A percentile compares a stretch with the other conserved stretches of the same genome.
Evolutionary conservation across 2,329 filamentous ascomycete genomes (phyloP).

Genomic region (Hymenoscyphus salicellus): DNA sequence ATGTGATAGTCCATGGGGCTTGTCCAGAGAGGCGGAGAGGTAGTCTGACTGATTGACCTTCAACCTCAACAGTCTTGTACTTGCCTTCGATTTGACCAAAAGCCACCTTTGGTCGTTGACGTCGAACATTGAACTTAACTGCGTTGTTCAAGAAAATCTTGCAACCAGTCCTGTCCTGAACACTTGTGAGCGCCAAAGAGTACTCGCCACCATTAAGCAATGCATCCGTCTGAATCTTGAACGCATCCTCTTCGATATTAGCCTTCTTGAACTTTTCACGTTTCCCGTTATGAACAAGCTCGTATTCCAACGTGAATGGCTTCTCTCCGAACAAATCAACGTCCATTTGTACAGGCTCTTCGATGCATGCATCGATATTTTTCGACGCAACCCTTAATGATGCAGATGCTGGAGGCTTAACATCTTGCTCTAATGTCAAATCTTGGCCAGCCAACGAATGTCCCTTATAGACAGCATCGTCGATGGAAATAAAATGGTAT

Average conservation of each 20-base stretch:
- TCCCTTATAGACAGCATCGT: slow-evolving; percentile 75
- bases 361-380: slow-evolving; percentile 71
- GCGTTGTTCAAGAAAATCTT: slow-evolving; percentile 83
- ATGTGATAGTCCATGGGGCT: slow-evolving; percentile 77
- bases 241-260: slow-evolving; percentile 59
- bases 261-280: slow-evolving; percentile 66
- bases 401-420: slow-evolving; percentile 88
- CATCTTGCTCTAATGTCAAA: slow-evolving; percentile 75
- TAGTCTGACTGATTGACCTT: slow-evolving; percentile 69
- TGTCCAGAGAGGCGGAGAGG: slow-evolving; percentile 84
- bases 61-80: slow-evolving; percentile 69
- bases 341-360: slow-evolving; percentile 72
- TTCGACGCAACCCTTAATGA: slow-evolving; percentile 57
- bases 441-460: slow-evolving; percentile 59
- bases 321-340: slow-evolving; percentile 76
- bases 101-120: slow-evolving; percentile 79
- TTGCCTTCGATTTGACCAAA: slow-evolving; percentile 86
- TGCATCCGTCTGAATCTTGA: slow-evolving; percentile 71
- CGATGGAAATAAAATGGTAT: slow-evolving; percentile 79
- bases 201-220: slow-evolving; percentile 85
- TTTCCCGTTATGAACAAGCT: slow-evolving; percentile 85
- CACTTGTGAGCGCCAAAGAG: slow-evolving; percentile 76
- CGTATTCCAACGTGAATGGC: slow-evolving; percentile 89
- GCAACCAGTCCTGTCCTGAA: slow-evolving; percentile 84
- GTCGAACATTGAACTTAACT: slow-evolving; percentile 78